phyloP scores from a whole-genome alignment of 768 basidiomycete species.

The Suillus variegatus region DNA sequence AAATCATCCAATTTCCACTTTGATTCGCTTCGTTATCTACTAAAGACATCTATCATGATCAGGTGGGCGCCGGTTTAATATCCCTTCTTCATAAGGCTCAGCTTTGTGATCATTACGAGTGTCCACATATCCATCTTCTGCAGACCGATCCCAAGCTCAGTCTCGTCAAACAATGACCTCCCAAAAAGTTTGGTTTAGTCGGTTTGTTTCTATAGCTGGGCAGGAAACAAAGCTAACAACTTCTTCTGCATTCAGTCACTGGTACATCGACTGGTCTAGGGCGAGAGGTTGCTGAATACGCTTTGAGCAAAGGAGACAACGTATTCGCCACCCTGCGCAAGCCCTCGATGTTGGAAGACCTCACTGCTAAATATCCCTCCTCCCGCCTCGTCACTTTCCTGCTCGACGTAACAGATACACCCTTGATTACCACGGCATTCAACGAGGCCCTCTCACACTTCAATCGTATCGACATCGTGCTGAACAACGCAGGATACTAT shows the following conservation, averaged over 20 bases:
- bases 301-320: slow-evolving; percentile 39
- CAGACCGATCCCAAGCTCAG: neutral
- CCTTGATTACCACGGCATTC: slow-evolving; percentile 40
- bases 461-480: slow-evolving; percentile 44
- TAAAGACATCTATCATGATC: neutral
- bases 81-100: neutral
- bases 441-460: slow-evolving; percentile 33
- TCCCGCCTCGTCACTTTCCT: slow-evolving; percentile 39
- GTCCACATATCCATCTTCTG: neutral
- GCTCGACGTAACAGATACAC: slow-evolving; percentile 40
- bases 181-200: slow-evolving; percentile 28
- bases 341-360: slow-evolving; percentile 36
- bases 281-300: slow-evolving; percentile 32
- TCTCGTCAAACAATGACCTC: slow-evolving; percentile 5
- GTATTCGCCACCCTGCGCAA: slow-evolving; percentile 48
- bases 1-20: too few species aligned
- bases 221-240: neutral
- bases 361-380: slow-evolving; percentile 28
- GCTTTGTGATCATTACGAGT: neutral
- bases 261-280: slow-evolving; percentile 45
- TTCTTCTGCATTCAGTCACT: slow-evolving; percentile 33
- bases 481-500: slow-evolving; percentile 43
- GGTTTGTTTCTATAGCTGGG: neutral
- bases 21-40: neutral
- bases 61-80: neutral